Evolutionary conservation across 768 basidiomycete genomes (phyloP).

Genomic region (Tricholoma terreum): DNA sequence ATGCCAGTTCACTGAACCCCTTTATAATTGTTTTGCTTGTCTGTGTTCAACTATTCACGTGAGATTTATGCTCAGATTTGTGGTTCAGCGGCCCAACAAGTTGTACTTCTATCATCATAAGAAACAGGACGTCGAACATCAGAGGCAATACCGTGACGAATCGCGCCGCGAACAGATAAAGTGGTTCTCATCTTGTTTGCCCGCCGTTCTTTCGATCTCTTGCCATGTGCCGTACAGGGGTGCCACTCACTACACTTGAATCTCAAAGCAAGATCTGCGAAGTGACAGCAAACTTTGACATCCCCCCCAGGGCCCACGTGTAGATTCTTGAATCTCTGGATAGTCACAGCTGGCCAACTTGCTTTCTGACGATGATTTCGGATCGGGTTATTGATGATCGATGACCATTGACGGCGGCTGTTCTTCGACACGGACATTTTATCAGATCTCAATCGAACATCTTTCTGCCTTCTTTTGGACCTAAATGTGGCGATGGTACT

Average conservation of each 20-base stretch:
- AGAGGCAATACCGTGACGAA: too few species aligned
- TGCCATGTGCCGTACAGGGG: background rate
- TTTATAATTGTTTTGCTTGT: too few species aligned
- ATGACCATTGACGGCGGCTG: slow-evolving; percentile 15
- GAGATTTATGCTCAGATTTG: too few species aligned
- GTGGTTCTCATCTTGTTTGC: background rate
- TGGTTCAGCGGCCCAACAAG: too few species aligned
- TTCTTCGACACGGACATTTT: slow-evolving; percentile 6
- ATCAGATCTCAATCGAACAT: slow-evolving; percentile 10
- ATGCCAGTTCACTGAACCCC: background rate
- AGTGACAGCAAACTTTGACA: background rate
- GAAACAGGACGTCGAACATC: too few species aligned
- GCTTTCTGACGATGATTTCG: slow-evolving; percentile 21
- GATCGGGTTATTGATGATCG: slow-evolving; percentile 18
- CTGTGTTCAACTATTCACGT: too few species aligned
- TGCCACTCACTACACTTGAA: background rate
- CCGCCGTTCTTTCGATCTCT: background rate
- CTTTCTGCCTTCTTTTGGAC: slow-evolving; percentile 22
- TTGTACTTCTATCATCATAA: too few species aligned
- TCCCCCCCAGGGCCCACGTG: background rate
- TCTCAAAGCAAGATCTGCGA: background rate
- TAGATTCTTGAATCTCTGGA: slow-evolving; percentile 5
- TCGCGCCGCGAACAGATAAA: background rate
- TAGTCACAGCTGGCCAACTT: slow-evolving; percentile 10
- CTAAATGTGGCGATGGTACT: slow-evolving; percentile 15